A percentile compares a stretch with the other conserved stretches of the same genome.
Evolutionary conservation across 495 filamentous ascomycete species (phyloP).

Genomic region (Hyphodiscus hymeniophilus): DNA sequence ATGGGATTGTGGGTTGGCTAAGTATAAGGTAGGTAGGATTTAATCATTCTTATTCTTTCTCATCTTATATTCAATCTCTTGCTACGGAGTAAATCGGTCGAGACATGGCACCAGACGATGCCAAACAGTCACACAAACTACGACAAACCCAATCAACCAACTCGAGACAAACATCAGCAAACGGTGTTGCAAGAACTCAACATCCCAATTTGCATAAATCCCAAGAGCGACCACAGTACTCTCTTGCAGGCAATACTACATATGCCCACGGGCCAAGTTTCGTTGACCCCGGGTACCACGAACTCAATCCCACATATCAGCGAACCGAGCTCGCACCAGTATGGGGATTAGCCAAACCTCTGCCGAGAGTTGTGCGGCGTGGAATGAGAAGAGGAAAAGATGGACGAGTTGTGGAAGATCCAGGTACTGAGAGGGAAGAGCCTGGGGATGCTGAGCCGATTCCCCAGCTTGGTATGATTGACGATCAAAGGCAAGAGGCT

Average conservation of each 20-base stretch:
- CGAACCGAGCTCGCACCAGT: conserved; percentile 35
- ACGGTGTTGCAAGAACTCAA: no score
- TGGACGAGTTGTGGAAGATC: conserved; percentile 24
- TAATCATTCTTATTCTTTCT: no score
- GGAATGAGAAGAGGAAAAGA: conserved; percentile 34
- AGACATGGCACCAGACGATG: no score
- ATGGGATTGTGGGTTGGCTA: no score
- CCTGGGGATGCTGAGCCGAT: conserved; percentile 6
- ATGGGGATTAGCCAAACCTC: conserved; percentile 39
- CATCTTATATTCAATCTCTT: no score
- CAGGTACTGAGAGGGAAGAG: conserved; percentile 1
- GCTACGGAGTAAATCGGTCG: no score
- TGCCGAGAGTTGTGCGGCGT: conserved; percentile 39
- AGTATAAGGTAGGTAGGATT: no score
- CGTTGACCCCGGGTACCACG: conserved; percentile 28
- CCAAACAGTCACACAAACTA: no score
- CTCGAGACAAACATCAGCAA: no score
- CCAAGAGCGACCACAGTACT: conserved; percentile 2
- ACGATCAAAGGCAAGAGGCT: conserved; percentile 13
- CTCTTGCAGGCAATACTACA: conserved; percentile 1
- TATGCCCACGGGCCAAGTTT: background rate
- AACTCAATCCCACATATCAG: conserved; percentile 39
- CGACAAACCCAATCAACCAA: no score
- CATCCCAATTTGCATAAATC: no score
- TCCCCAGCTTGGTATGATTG: conserved; percentile 23